A percentile compares a stretch with the other conserved stretches of the same genome.
Conservation (phyloP, 2,329 filamentous ascomycete genomes). For the Clonostachys chloroleuca region DNA sequence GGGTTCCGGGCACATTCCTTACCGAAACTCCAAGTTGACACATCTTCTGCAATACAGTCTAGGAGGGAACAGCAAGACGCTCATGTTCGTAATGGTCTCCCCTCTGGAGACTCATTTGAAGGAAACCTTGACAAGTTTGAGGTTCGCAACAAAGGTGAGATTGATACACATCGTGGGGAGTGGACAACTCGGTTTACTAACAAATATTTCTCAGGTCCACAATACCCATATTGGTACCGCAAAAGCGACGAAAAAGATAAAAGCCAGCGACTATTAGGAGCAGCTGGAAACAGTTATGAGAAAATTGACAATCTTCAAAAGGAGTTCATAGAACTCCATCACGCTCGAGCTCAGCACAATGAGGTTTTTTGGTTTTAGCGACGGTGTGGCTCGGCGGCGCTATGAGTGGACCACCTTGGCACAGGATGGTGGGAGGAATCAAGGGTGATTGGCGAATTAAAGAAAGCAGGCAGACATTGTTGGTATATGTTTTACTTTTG, state of each 20-base stretch:
- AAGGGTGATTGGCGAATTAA: no score
- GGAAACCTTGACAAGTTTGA: constrained; percentile 90
- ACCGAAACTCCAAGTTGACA: constrained; percentile 94
- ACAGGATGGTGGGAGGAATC: no score
- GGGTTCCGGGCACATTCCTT: constrained; percentile 81
- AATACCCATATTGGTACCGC: constrained; percentile 92
- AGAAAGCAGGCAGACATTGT: no score
- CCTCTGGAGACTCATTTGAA: constrained; percentile 85
- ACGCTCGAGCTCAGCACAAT: no score
- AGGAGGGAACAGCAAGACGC: constrained; percentile 91
- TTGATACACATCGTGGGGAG: not conserved
- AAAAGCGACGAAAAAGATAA: constrained; percentile 65
- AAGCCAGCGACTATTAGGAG: constrained; percentile 25
- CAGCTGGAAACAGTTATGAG: no score
- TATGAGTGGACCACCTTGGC: no score
- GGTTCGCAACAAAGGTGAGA: constrained; percentile 88
- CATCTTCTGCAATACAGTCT: constrained; percentile 93
- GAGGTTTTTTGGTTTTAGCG: no score
- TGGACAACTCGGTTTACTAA: constrained; percentile 1
- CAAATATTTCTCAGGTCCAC: constrained; percentile 51
- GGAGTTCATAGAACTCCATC: no score
- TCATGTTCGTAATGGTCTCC: constrained; percentile 99
- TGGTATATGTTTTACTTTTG: no score
- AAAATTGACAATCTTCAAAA: no score
- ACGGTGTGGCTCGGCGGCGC: no score